Percentiles rank a stretch among this genome's conserved stretches.
These are phyloP conservation scores for Ananas comosus DNA, from an alignment of 176 grass and related monocot species.

Conservation along the genomic window DNA sequence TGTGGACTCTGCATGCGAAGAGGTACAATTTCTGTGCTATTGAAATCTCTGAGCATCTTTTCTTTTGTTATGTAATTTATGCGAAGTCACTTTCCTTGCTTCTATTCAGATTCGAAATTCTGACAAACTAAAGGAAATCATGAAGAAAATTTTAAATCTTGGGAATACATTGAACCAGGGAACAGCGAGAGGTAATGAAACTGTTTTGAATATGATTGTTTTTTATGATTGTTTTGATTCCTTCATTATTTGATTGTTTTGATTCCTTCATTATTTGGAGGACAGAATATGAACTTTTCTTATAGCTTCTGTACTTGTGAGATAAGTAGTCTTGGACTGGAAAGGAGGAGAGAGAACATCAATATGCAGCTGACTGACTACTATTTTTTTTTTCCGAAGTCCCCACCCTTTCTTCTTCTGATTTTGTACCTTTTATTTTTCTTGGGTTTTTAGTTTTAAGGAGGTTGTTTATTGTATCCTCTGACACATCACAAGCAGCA, in stretches of 20 bases:
- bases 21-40: constrained; percentile 50
- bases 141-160: constrained; percentile 87
- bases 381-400: too few relatives aligned
- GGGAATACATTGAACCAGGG: constrained; percentile 95
- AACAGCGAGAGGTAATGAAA: constrained; percentile 71
- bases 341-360: background rate
- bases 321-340: background rate
- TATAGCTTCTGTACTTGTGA: background rate
- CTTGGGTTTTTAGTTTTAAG: too few relatives aligned
- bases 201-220: constrained; percentile 2
- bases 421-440: too few relatives aligned
- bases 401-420: too few relatives aligned
- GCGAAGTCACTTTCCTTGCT: constrained; percentile 25
- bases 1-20: constrained; percentile 74
- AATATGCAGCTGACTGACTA: too few relatives aligned
- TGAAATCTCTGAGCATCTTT: constrained; percentile 2
- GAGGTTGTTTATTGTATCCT: too few relatives aligned
- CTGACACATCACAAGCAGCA: too few relatives aligned
- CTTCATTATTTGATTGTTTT: background rate
- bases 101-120: constrained; percentile 60
- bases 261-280: background rate
- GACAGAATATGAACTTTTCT: background rate
- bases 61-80: constrained; percentile 16
- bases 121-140: constrained; percentile 89
- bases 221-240: background rate